Conservation (phyloP, 1,284 basidiomycete species). For the Ganoderma meredithae region DNA sequence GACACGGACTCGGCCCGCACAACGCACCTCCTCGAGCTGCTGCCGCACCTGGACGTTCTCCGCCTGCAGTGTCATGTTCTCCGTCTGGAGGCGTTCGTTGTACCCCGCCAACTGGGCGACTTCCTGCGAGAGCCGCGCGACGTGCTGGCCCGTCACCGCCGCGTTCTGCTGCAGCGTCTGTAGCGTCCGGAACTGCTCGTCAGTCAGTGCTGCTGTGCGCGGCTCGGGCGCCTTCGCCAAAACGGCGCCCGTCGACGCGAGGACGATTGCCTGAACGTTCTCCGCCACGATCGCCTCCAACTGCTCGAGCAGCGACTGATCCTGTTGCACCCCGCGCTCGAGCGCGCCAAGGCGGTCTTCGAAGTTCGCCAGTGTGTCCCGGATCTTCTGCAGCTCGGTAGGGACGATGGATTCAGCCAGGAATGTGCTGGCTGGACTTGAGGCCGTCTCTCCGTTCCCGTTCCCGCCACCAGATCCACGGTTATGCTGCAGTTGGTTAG, state of each 20-base stretch:
- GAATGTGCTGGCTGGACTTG: slow-evolving; percentile 24
- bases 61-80: slow-evolving; percentile 28
- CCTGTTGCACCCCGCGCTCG: slow-evolving; percentile 19
- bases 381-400: slow-evolving; percentile 30
- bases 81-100: slow-evolving; percentile 28
- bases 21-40: slow-evolving; percentile 31
- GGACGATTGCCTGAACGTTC: slow-evolving; percentile 26
- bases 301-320: slow-evolving; percentile 22
- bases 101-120: slow-evolving; percentile 28
- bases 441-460: slow-evolving; percentile 3
- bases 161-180: slow-evolving; percentile 29
- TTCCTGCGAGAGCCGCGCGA: slow-evolving; percentile 28
- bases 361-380: slow-evolving; percentile 23
- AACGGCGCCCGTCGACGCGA: slow-evolving; percentile 25
- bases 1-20: not conserved
- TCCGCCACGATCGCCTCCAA: slow-evolving; percentile 30
- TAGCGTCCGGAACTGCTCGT: slow-evolving; percentile 27
- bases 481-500: slow-evolving; percentile 22
- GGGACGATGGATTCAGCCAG: slow-evolving; percentile 30
- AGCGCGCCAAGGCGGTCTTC: slow-evolving; percentile 24
- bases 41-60: slow-evolving; percentile 31
- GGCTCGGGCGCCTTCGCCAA: slow-evolving; percentile 25
- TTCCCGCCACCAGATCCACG: slow-evolving; percentile 3
- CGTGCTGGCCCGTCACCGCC: slow-evolving; percentile 26
- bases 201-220: slow-evolving; percentile 24